phyloP scores from a whole-genome alignment of 1,284 basidiomycete species.

The Tremellales sp. region DNA sequence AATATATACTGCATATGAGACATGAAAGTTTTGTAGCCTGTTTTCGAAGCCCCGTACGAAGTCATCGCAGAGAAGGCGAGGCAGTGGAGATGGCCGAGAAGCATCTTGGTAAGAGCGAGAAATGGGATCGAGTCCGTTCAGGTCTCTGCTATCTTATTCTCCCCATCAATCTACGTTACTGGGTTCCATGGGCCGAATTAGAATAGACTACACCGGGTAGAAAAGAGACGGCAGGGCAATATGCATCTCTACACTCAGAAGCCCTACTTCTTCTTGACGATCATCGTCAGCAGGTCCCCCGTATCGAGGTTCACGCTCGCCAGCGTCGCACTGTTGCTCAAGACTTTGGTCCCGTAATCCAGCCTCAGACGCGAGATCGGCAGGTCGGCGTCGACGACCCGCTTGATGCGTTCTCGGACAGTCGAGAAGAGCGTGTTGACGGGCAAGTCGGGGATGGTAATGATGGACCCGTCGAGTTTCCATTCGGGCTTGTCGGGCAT shows the following conservation, averaged over 20 bases:
- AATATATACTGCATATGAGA: no score
- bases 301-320: constrained; percentile 85
- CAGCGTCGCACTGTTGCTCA: constrained; percentile 77
- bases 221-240: no score
- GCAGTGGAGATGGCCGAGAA: no score
- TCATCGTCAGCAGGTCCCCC: constrained; percentile 72
- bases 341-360: constrained; percentile 72
- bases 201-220: no score
- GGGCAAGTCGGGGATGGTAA: constrained; percentile 73
- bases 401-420: constrained; percentile 77
- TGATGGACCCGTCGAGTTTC: constrained; percentile 76
- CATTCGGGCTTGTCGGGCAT: constrained; percentile 80
- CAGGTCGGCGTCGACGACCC: constrained; percentile 67
- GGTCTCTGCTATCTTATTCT: no score
- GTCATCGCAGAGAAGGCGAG: no score
- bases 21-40: no score
- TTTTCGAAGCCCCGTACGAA: no score
- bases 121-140: no score
- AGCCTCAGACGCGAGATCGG: constrained; percentile 73
- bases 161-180: no score
- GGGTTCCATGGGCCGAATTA: no score
- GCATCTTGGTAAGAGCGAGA: no score
- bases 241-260: neutral
- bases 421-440: constrained; percentile 77
- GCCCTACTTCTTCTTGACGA: constrained; percentile 60